Percentiles rank a stretch among this genome's conserved stretches.
phyloP scores from a whole-genome alignment of 73 alveolate species.

The Paramecium bursaria region DNA sequence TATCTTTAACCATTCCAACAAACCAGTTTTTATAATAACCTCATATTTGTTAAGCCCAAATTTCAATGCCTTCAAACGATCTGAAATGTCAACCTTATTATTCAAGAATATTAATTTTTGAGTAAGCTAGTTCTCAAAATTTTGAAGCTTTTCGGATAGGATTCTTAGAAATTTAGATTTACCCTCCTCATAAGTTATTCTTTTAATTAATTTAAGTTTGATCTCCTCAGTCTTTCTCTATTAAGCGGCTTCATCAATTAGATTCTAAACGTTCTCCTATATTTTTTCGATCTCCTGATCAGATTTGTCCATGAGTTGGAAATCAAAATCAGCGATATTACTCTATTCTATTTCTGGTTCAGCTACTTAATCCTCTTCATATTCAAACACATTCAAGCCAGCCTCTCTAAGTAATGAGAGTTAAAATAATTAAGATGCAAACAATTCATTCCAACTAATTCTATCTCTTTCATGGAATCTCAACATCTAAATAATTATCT shows the following conservation, averaged over 20 bases:
- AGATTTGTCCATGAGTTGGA: slow-evolving; percentile 31
- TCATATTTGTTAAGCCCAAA: slow-evolving; percentile 55
- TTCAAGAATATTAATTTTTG: slow-evolving; percentile 24
- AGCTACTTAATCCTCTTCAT: slow-evolving; percentile 9
- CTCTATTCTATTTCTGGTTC: background rate
- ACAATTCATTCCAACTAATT: slow-evolving; percentile 61
- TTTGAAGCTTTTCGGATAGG: background rate
- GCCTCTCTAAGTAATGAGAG: background rate
- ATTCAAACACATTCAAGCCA: slow-evolving; percentile 45
- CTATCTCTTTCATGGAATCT: slow-evolving; percentile 60
- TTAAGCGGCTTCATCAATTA: slow-evolving; percentile 42
- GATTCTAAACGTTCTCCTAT: background rate
- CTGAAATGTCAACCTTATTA: slow-evolving; percentile 45
- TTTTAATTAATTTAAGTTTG: background rate
- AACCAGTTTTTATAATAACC: slow-evolving; percentile 8
- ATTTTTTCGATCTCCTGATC: slow-evolving; percentile 39
- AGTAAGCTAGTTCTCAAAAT: slow-evolving; percentile 8
- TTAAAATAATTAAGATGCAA: slow-evolving; percentile 30
- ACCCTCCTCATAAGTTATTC: slow-evolving; percentile 47
- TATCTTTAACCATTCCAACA: slow-evolving; percentile 47
- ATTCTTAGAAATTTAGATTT: slow-evolving; percentile 40
- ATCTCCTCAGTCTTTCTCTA: slow-evolving; percentile 40
- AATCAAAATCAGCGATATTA: slow-evolving; percentile 51
- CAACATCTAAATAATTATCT: slow-evolving; percentile 45
- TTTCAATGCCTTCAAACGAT: slow-evolving; percentile 29